phyloP scores from a whole-genome alignment of 805 yeast genomes.

The Clavispora fructus region DNA sequence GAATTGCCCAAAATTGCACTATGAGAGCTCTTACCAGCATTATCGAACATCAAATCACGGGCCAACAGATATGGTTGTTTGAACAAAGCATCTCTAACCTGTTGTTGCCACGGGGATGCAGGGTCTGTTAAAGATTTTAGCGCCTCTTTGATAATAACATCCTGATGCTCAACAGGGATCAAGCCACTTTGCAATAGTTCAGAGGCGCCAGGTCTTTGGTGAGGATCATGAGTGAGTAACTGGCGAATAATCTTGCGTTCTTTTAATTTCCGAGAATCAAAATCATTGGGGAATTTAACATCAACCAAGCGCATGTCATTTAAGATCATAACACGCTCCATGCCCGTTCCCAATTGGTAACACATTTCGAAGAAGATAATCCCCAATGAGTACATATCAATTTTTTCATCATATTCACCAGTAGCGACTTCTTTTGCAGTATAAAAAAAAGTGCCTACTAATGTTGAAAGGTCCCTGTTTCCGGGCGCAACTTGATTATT shows the following conservation, averaged over 20 bases:
- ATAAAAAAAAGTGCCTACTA: slow-evolving; percentile 90
- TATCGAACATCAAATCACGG: slow-evolving; percentile 77
- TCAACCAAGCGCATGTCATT: slow-evolving; percentile 53
- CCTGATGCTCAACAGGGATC: slow-evolving; percentile 86
- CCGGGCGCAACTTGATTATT: slow-evolving; percentile 35
- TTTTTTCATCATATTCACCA: slow-evolving; percentile 86
- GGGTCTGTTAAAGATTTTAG: slow-evolving; percentile 81
- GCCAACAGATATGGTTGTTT: slow-evolving; percentile 82
- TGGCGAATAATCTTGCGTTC: slow-evolving; percentile 66
- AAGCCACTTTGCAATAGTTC: slow-evolving; percentile 73
- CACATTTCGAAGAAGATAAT: slow-evolving; percentile 95
- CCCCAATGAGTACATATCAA: slow-evolving; percentile 94
- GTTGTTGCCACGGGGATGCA: slow-evolving; percentile 90
- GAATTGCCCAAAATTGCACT: slow-evolving; percentile 21
- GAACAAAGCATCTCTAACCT: slow-evolving; percentile 82
- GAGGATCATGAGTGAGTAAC: slow-evolving; percentile 76
- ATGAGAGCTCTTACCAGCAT: slow-evolving; percentile 24
- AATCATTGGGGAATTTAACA: slow-evolving; percentile 68
- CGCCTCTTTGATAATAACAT: slow-evolving; percentile 84
- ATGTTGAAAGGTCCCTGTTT: slow-evolving; percentile 77
- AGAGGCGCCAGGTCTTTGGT: slow-evolving; percentile 72
- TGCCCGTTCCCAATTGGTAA: slow-evolving; percentile 76
- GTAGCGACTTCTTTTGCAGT: slow-evolving; percentile 84
- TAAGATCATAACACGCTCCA: slow-evolving; percentile 84
- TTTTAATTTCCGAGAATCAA: slow-evolving; percentile 43